Evolutionary conservation across 75 land plant species (phyloP), one percentile per base, ranked within the genome.

Genomic region (Sequoia sempervirens): DNA sequence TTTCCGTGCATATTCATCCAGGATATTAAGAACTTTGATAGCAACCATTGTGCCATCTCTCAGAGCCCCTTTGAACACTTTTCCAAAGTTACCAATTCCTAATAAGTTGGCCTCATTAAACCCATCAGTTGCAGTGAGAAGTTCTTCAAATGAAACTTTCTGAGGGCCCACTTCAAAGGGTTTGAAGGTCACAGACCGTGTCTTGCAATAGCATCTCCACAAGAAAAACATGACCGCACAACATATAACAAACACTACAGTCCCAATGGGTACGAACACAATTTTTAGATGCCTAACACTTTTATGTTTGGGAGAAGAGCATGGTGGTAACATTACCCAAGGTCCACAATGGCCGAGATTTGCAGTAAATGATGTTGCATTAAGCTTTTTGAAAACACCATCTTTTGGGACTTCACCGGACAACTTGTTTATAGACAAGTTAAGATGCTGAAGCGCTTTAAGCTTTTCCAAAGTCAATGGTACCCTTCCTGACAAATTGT

Each of bases 401-500:
- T 66, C 69, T 66, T n/a, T 26, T n/a, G 40, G 40, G 40, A 38
- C 40, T 38, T 38, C 40, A 1, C 40, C 40, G 1, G 40, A 38
- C 40, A 38, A 38, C 40, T 38, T 38, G 40, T 38, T 38, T 38
- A 38, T 38, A 38, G 40, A 38, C 2, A 38, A 38, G 40, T 38
- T 38, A 38, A 38, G 69, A 3, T 23, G 84, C 6, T 72, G 54
- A 28, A 91, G 91, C 3, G 53, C 50, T 18, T 56, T 47, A 12
- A 76, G 83, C 2, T 80, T 78, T 30, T 46, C 80, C 40, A 89
- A 84, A 82, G 81, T 81, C 28, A 40, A 15, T 18, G 93, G 91
- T 26, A 89, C 85, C 36, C 32, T 37, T 5, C 88, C 93, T 0
- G 84, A 54, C 18, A 89, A 81, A 8, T 83, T n/a, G 79, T 91